Conservation (phyloP, 2,329 filamentous ascomycete species). For the Aureobasidium sp. region DNA sequence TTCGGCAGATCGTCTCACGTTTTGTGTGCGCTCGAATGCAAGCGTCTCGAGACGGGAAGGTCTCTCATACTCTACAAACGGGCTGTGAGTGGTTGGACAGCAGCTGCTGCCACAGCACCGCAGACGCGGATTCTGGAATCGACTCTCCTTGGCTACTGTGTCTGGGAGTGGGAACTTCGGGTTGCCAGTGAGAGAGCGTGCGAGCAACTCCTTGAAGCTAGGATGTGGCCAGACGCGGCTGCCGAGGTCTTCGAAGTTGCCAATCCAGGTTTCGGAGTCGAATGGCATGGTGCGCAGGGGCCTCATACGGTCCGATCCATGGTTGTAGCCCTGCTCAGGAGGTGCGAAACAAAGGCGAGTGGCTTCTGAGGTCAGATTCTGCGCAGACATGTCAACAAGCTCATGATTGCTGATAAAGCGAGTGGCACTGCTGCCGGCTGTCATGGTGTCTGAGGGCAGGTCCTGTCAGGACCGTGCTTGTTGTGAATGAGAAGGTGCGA, state of each 20-base stretch:
- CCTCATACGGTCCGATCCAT: background rate
- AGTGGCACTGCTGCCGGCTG: background rate
- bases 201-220: background rate
- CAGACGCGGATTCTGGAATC: background rate
- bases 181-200: background rate
- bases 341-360: background rate
- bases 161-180: background rate
- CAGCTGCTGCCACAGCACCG: background rate
- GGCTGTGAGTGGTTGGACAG: background rate
- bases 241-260: background rate
- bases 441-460: background rate
- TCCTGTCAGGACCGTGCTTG: background rate
- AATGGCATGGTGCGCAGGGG: conserved; percentile 3
- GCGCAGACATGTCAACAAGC: background rate
- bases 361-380: too few species aligned
- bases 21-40: background rate
- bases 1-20: background rate
- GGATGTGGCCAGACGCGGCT: conserved; percentile 6
- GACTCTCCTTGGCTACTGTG: background rate
- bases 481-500: background rate
- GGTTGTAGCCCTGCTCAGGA: background rate
- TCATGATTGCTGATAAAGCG: background rate
- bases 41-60: background rate
- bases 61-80: conserved; percentile 5
- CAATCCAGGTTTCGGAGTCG: background rate